Evolutionary conservation across 257 asterid genomes (phyloP).

Genomic region (Striga asiatica): DNA sequence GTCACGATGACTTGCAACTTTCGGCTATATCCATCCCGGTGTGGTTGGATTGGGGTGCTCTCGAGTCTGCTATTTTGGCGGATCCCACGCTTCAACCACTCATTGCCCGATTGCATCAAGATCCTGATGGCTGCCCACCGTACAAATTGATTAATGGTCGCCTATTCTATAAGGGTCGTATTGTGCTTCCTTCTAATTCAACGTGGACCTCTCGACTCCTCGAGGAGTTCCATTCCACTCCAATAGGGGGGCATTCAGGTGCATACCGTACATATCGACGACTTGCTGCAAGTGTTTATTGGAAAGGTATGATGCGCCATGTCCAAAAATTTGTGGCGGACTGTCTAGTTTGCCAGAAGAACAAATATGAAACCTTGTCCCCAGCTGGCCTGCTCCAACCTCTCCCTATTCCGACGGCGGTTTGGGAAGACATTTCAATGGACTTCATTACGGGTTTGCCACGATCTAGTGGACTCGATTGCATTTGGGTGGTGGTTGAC

Average conservation of each 20-base stretch:
- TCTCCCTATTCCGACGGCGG: background rate
- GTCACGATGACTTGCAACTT: too few species aligned
- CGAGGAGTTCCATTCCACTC: background rate
- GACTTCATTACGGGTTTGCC: constrained; percentile 6
- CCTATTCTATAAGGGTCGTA: too few species aligned
- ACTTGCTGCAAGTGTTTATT: background rate
- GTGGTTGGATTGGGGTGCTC: too few species aligned
- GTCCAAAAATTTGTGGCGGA: background rate
- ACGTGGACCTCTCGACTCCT: background rate
- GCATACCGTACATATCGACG: background rate
- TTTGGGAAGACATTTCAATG: constrained; percentile 8
- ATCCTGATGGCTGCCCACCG: too few species aligned
- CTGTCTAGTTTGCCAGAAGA: background rate
- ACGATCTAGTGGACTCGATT: background rate
- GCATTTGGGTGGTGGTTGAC: background rate
- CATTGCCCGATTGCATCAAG: too few species aligned
- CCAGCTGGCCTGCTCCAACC: constrained; percentile 8
- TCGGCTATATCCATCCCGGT: too few species aligned
- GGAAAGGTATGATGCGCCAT: background rate
- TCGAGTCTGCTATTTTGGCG: too few species aligned
- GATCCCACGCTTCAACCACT: too few species aligned
- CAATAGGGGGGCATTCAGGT: background rate
- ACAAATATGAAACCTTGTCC: background rate
- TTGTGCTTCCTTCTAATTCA: background rate
- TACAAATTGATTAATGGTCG: too few species aligned